phyloP scores from a whole-genome alignment of 306 rosid species.

The Vicia sativa region DNA sequence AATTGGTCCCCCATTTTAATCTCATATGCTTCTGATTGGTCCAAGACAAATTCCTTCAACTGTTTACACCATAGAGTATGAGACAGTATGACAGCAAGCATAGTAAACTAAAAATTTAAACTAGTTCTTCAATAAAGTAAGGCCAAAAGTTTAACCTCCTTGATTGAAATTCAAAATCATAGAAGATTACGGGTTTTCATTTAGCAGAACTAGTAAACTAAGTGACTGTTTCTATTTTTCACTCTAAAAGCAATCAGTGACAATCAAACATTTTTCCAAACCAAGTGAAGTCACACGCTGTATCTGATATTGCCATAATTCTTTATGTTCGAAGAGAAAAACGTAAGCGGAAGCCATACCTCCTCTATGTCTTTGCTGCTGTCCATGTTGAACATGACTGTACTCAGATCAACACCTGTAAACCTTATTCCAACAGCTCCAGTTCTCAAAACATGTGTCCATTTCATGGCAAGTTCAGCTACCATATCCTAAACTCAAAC shows the following conservation, averaged over 20 bases:
- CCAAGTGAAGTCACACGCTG: background rate
- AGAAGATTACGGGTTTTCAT: too few relatives aligned
- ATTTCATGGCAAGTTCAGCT: slow-evolving; percentile 74
- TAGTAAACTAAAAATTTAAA: slow-evolving; percentile 1
- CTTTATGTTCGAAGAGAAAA: slow-evolving; percentile 12
- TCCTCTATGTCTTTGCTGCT: slow-evolving; percentile 70
- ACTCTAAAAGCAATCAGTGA: background rate
- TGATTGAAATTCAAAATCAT: too few relatives aligned
- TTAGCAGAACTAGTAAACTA: too few relatives aligned
- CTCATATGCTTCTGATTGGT: slow-evolving; percentile 84
- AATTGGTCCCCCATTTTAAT: slow-evolving; percentile 77
- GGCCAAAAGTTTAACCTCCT: too few relatives aligned
- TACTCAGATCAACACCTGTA: slow-evolving; percentile 75
- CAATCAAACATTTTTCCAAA: background rate
- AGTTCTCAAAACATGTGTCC: slow-evolving; percentile 81
- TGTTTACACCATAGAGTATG: slow-evolving; percentile 38
- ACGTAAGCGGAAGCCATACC: slow-evolving; percentile 46
- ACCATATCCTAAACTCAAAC: slow-evolving; percentile 65
- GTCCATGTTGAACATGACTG: slow-evolving; percentile 90
- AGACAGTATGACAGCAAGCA: slow-evolving; percentile 16
- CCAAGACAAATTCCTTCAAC: slow-evolving; percentile 83
- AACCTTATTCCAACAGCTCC: slow-evolving; percentile 75
- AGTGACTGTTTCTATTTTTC: too few relatives aligned
- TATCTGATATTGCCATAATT: background rate
- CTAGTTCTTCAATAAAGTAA: background rate